These are phyloP conservation scores for Yamadazyma triangularis DNA, from an alignment of 1,139 yeast species.

Conservation along the genomic window DNA sequence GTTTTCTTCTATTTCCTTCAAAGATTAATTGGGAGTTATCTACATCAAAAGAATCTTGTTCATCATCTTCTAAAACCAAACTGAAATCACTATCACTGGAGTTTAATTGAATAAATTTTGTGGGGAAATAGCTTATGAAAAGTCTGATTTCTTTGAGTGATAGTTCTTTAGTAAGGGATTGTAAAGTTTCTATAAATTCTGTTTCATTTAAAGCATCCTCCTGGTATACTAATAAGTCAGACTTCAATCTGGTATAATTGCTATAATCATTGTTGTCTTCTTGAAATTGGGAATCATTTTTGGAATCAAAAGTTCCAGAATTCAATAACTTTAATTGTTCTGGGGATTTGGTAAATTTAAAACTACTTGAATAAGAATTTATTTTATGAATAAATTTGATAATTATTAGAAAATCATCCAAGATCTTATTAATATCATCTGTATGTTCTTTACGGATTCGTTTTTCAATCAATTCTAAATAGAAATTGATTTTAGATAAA, in stretches of 20 bases:
- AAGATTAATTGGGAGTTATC: slow-evolving; percentile 19
- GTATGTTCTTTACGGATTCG: slow-evolving; percentile 5
- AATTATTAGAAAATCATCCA: slow-evolving; percentile 13
- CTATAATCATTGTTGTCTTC: background rate
- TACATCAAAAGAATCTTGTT: slow-evolving; percentile 14
- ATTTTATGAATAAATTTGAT: slow-evolving; percentile 12
- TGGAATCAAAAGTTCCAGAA: slow-evolving; percentile 2
- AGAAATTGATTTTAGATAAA: slow-evolving; percentile 8
- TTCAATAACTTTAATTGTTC: slow-evolving; percentile 4
- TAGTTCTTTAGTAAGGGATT: slow-evolving; percentile 2
- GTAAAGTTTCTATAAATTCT: slow-evolving; percentile 9
- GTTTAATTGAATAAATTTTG: slow-evolving; percentile 8
- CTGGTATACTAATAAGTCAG: slow-evolving; percentile 8
- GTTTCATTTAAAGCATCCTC: slow-evolving; percentile 11
- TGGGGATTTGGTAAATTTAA: slow-evolving; percentile 9
- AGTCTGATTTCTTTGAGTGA: slow-evolving; percentile 7
- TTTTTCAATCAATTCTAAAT: slow-evolving; percentile 9
- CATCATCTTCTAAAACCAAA: slow-evolving; percentile 11
- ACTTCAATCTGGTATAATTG: slow-evolving; percentile 7
- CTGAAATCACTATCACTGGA: slow-evolving; percentile 14
- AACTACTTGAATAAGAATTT: slow-evolving; percentile 11
- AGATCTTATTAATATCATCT: slow-evolving; percentile 4
- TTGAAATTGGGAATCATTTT: background rate
- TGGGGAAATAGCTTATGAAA: slow-evolving; percentile 14
- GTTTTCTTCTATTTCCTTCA: slow-evolving; percentile 20